These are phyloP conservation scores for Fusarium dimerum DNA, from an alignment of 2,329 filamentous ascomycete genomes.

Conservation along the genomic window DNA sequence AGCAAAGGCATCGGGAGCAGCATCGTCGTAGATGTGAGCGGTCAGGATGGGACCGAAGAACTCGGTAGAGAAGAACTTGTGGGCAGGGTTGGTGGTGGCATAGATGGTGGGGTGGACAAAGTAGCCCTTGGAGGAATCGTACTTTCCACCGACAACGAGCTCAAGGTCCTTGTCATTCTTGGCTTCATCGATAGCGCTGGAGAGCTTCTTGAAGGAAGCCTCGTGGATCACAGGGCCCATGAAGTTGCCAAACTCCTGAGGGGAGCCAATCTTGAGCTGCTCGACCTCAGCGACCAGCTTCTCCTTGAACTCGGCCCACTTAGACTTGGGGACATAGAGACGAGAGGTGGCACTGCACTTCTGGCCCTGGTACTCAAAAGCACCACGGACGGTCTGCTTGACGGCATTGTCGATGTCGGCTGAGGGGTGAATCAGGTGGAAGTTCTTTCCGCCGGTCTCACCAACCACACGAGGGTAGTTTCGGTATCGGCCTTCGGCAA, in stretches of 20 bases:
- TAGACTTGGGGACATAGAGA: slow-evolving; percentile 73
- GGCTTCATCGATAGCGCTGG: slow-evolving; percentile 75
- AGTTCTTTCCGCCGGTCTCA: slow-evolving; percentile 93
- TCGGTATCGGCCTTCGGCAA: slow-evolving; percentile 78
- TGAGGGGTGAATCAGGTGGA: slow-evolving; percentile 77
- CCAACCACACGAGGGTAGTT: slow-evolving; percentile 88
- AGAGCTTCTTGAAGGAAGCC: slow-evolving; percentile 78
- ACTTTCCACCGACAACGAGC: slow-evolving; percentile 72
- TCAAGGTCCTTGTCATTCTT: slow-evolving; percentile 73
- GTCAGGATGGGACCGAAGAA: slow-evolving; percentile 80
- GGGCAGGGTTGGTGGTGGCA: slow-evolving; percentile 69
- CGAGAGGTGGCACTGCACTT: slow-evolving; percentile 88
- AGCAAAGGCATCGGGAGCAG: slow-evolving; percentile 55
- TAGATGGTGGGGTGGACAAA: slow-evolving; percentile 86
- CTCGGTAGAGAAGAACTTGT: slow-evolving; percentile 74
- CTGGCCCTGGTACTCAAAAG: slow-evolving; percentile 89
- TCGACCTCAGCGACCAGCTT: slow-evolving; percentile 68
- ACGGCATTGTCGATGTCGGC: slow-evolving; percentile 79
- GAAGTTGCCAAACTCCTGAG: slow-evolving; percentile 73
- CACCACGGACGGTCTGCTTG: slow-evolving; percentile 79
- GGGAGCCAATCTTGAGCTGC: slow-evolving; percentile 69
- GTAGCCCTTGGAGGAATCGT: slow-evolving; percentile 78
- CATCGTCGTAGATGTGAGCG: slow-evolving; percentile 77
- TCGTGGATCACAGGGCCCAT: slow-evolving; percentile 86
- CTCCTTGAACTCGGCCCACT: slow-evolving; percentile 72